Percentiles rank a stretch among this genome's conserved stretches.
phyloP scores from a whole-genome alignment of 306 rosid species.

The Erythrophleum fordii region DNA sequence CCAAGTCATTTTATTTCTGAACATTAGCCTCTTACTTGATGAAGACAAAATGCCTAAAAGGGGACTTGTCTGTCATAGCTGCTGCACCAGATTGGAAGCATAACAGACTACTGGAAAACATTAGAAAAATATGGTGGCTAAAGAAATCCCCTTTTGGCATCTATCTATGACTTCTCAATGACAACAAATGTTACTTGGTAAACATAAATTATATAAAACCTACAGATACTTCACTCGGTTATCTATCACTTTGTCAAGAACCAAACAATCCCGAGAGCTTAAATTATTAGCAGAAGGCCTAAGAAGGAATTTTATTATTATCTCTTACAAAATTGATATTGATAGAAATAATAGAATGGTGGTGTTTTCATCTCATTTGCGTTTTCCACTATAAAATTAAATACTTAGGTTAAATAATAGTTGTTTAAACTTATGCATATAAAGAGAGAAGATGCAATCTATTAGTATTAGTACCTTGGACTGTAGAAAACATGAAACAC shows the following conservation, averaged over 20 bases:
- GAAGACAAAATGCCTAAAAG: background rate
- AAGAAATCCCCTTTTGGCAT: background rate
- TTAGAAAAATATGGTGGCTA: background rate
- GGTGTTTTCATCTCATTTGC: constrained; percentile 9
- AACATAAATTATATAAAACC: background rate
- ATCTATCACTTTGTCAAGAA: background rate
- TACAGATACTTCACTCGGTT: background rate
- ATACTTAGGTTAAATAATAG: constrained; percentile 11
- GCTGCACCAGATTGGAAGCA: background rate
- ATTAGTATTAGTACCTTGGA: constrained; percentile 71
- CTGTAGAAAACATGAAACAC: constrained; percentile 90
- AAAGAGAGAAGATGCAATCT: constrained; percentile 17
- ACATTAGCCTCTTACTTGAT: background rate
- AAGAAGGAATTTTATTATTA: constrained; percentile 6
- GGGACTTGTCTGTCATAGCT: background rate
- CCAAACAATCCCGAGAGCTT: background rate
- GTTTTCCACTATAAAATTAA: constrained; percentile 18
- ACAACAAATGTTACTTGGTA: background rate
- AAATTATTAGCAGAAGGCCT: constrained; percentile 4
- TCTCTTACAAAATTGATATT: background rate
- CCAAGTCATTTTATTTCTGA: background rate
- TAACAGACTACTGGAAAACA: background rate
- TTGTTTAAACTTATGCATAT: constrained; percentile 2
- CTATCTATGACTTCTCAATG: background rate
- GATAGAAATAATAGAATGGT: background rate